Base-by-base conservation (phyloP, 2,329 filamentous ascomycete species). In the Trichoderma brevicompactum region DNA sequence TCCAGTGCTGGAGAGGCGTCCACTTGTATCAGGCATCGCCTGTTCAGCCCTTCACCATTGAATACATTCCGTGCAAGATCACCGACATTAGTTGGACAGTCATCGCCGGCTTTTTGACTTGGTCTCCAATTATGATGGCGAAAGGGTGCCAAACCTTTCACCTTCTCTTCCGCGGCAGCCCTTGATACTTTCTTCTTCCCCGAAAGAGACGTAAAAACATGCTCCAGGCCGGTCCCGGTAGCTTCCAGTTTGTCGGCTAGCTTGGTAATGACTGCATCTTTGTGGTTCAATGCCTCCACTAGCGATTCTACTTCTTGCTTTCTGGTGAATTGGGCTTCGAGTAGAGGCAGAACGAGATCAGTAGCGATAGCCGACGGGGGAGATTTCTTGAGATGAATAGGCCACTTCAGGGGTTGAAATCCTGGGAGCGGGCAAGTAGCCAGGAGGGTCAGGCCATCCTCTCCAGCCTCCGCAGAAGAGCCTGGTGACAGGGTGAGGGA, bases 321-420 rank as follows among this genome's bases (percentile, higher is more conserved):
- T 19, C 76, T 79, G 8, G 71, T 70, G n/a, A 78, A 76, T 19
- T 83, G 79, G 15, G 79, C 79, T 66, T 82, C 79, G 12, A 86
- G 72, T 3, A 87, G 73, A 13, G 85, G 85, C 38, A 86, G 72
- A 12, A 86, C 80, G 41, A 87, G 77, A 65, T 81, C 78, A 1
- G 80, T 79, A 8, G 82, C 77, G 5, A 85, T 72, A 12, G 76
- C 74, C 17, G 79, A 77, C 8, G 79, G 70, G 1, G 80, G 74
- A 19, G 76, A 76, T 67, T 81, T 84, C 34, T 72, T 74, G 17
- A 94, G 77, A 54, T 82, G 76, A 64, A 93, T 80, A 0, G 82
- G 83, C 91, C 92, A 94, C 66, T 79, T 79, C 41, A 94, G 78
- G 5, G 86, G 82, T 54, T 82, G 79, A 36, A 93, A 79, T 1